Conservation (phyloP, 257 asterid species). For the Solanum ossicruentum region DNA sequence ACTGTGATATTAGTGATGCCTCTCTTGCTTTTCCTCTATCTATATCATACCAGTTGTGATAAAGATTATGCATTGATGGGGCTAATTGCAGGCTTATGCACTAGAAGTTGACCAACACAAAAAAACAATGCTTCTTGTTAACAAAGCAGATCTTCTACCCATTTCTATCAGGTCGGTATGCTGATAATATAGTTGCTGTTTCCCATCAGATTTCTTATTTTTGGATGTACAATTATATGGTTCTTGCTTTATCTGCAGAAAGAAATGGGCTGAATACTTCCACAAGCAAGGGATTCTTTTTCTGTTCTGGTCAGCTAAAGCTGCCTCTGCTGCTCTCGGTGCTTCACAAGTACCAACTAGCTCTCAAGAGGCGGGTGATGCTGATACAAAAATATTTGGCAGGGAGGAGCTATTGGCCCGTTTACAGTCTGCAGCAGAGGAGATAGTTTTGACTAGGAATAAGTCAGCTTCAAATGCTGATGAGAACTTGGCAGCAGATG, state of each 20-base stretch:
- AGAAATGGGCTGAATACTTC: slow-evolving; percentile 79
- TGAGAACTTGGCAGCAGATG: slow-evolving; percentile 6
- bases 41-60: not conserved
- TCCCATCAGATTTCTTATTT: not conserved
- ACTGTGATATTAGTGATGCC: not conserved
- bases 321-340: slow-evolving; percentile 50
- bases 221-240: not conserved
- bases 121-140: slow-evolving; percentile 80
- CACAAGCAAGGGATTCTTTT: slow-evolving; percentile 62
- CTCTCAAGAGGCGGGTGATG: slow-evolving; percentile 25
- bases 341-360: slow-evolving; percentile 12
- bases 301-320: slow-evolving; percentile 97
- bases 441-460: slow-evolving; percentile 46
- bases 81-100: slow-evolving; percentile 61
- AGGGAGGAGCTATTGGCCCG: slow-evolving; percentile 77
- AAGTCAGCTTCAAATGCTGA: slow-evolving; percentile 18
- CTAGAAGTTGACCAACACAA: slow-evolving; percentile 85
- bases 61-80: not conserved
- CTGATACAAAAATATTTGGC: slow-evolving; percentile 56
- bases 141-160: slow-evolving; percentile 96
- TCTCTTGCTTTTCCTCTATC: not conserved
- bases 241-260: slow-evolving; percentile 30
- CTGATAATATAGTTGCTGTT: not conserved
- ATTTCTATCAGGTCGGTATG: slow-evolving; percentile 56
- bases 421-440: slow-evolving; percentile 82